These are phyloP conservation scores for Barnettozyma siamensis DNA, from an alignment of 805 yeast genomes.

Conservation along the genomic window DNA sequence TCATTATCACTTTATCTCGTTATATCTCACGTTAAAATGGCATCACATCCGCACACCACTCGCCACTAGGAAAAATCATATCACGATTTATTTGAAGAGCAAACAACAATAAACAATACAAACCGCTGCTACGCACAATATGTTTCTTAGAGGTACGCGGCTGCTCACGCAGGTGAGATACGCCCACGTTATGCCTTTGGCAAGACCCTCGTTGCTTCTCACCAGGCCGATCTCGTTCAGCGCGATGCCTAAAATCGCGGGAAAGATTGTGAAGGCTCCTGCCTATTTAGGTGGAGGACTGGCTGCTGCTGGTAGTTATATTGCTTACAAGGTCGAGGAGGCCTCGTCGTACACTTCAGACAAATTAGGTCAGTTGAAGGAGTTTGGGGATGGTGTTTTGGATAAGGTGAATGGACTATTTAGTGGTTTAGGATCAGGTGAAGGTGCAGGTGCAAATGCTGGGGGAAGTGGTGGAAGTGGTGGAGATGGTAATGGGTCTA, in stretches of 20 bases:
- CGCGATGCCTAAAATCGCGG: slow-evolving; percentile 47
- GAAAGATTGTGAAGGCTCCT: slow-evolving; percentile 56
- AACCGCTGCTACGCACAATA: too few relatives aligned
- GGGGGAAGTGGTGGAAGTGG: slow-evolving; percentile 20
- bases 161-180: slow-evolving; percentile 3
- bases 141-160: slow-evolving; percentile 8
- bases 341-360: slow-evolving; percentile 70
- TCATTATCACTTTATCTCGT: too few relatives aligned
- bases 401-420: slow-evolving; percentile 31
- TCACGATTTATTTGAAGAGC: background rate
- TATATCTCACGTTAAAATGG: too few relatives aligned
- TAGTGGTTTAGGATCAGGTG: slow-evolving; percentile 19
- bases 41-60: background rate
- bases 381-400: slow-evolving; percentile 48
- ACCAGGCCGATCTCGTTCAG: slow-evolving; percentile 18
- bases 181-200: background rate
- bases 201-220: background rate
- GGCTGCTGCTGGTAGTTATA: slow-evolving; percentile 92
- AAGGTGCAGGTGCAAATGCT: slow-evolving; percentile 10
- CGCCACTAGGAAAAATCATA: background rate
- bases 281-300: slow-evolving; percentile 84
- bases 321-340: slow-evolving; percentile 88
- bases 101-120: background rate
- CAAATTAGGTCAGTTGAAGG: slow-evolving; percentile 55
- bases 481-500: slow-evolving; percentile 35